Percentiles rank a stretch among this genome's conserved stretches.
Conservation (phyloP, 768 basidiomycete genomes). For the Phylloporus arenicola region DNA sequence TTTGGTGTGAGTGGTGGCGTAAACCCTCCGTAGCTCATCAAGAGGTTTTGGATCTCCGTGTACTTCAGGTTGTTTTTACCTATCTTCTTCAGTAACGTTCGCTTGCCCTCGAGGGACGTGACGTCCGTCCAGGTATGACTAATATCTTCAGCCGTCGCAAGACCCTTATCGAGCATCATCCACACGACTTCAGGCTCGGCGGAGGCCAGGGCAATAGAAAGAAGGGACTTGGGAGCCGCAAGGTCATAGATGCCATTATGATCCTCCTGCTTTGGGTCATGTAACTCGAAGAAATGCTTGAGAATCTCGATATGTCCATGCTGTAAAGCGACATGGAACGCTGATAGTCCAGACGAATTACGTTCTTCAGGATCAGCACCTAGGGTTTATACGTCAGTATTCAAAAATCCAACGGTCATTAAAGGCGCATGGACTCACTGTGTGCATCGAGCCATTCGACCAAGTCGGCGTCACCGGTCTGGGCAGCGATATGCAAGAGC, state of each 20-base stretch:
- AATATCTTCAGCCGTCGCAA: constrained; percentile 47
- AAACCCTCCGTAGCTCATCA: constrained; percentile 48
- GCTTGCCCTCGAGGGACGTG: constrained; percentile 33
- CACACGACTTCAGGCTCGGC: constrained; percentile 59
- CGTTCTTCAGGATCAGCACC: constrained; percentile 72
- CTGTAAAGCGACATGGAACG: constrained; percentile 62
- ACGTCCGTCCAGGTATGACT: constrained; percentile 46
- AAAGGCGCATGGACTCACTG: constrained; percentile 41
- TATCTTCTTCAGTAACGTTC: constrained; percentile 19
- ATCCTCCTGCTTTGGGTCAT: constrained; percentile 53
- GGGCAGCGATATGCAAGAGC: constrained; percentile 61
- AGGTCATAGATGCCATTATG: constrained; percentile 43
- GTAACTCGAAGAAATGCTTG: constrained; percentile 55
- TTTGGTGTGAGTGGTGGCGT: constrained; percentile 39
- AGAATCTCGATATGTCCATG: constrained; percentile 48
- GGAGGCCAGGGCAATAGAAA: constrained; percentile 56
- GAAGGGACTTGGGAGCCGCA: constrained; percentile 37
- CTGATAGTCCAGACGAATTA: constrained; percentile 51
- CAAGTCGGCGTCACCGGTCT: constrained; percentile 50
- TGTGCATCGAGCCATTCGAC: constrained; percentile 69
- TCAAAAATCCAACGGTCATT: constrained; percentile 18
- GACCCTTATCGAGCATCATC: constrained; percentile 55
- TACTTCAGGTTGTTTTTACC: constrained; percentile 33
- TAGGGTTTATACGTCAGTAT: constrained; percentile 28
- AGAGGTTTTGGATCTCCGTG: constrained; percentile 47